Evolutionary conservation across 176 grass and related monocot genomes (phyloP).

Genomic region (Guadua angustifolia): DNA sequence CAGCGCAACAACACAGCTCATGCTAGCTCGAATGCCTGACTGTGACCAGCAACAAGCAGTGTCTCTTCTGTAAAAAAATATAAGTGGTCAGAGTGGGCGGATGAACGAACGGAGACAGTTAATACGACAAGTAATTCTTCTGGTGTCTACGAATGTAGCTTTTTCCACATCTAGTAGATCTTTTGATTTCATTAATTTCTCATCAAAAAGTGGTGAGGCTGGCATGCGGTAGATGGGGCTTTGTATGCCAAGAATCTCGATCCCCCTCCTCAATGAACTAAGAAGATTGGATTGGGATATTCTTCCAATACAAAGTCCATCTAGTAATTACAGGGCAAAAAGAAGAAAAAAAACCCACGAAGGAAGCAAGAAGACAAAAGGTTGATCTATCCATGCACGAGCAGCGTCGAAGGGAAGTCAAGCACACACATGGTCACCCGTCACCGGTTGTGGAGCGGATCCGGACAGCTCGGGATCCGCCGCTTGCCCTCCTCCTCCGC

Average conservation of each 20-base stretch:
- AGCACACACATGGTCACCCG: background rate
- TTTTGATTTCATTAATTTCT: no score
- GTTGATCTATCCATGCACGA: background rate
- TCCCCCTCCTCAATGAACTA: background rate
- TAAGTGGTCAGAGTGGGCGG: background rate
- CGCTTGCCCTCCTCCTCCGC: conserved; percentile 35
- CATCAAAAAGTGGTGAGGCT: no score
- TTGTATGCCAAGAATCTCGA: conserved; percentile 44
- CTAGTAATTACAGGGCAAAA: background rate
- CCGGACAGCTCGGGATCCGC: conserved; percentile 42
- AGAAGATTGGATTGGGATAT: conserved; percentile 27
- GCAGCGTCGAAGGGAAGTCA: background rate
- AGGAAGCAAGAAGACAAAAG: background rate
- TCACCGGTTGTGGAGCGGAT: conserved; percentile 41
- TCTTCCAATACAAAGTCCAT: conserved; percentile 43
- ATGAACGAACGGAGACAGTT: background rate
- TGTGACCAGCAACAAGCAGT: background rate
- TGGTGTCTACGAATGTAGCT: background rate
- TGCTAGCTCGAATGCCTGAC: background rate
- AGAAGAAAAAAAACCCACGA: background rate
- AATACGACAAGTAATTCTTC: conserved; percentile 18
- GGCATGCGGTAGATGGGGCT: background rate
- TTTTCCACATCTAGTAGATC: conserved; percentile 10
- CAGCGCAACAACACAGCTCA: background rate
- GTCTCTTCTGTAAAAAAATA: background rate